Conservation (phyloP, 768 basidiomycete genomes). For the Mycena crocata region DNA sequence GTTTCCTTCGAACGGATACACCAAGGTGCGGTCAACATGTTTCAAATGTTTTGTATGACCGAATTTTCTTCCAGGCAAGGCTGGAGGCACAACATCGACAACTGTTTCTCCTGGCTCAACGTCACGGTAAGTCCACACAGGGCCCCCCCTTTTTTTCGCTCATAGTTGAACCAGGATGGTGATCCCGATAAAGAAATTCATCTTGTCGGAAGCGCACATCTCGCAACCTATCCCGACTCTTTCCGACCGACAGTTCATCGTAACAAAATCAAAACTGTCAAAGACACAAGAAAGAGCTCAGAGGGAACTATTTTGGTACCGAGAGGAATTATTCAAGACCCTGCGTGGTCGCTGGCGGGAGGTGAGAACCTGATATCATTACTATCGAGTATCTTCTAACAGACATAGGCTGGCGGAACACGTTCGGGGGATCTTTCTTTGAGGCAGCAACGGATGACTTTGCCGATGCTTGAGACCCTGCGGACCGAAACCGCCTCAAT, state of each 20-base stretch:
- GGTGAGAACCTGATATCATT: constrained; percentile 55
- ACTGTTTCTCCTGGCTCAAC: constrained; percentile 91
- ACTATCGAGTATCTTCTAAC: constrained; percentile 5
- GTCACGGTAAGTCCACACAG: constrained; percentile 64
- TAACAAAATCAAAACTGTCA: constrained; percentile 77
- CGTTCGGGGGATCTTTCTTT: constrained; percentile 84
- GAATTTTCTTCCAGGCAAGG: constrained; percentile 46
- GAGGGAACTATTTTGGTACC: constrained; percentile 94
- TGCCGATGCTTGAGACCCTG: constrained; percentile 83
- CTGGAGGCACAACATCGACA: constrained; percentile 57
- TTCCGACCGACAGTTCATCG: constrained; percentile 91
- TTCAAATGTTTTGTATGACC: neutral
- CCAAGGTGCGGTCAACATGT: constrained; percentile 59
- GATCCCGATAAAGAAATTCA: constrained; percentile 78
- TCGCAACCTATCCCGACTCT: constrained; percentile 83
- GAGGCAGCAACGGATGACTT: constrained; percentile 80
- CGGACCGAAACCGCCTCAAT: constrained; percentile 76
- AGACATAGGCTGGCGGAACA: constrained; percentile 76
- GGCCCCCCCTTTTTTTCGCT: neutral
- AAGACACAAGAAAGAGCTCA: constrained; percentile 69
- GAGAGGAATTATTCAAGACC: constrained; percentile 83
- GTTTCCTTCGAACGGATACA: constrained; percentile 79
- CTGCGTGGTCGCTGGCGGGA: constrained; percentile 87
- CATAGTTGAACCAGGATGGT: constrained; percentile 58
- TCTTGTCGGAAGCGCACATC: constrained; percentile 67